Percentiles rank a stretch among this genome's conserved stretches.
Conservation (phyloP, 768 basidiomycete species). For the Tremella yokohamensis region DNA sequence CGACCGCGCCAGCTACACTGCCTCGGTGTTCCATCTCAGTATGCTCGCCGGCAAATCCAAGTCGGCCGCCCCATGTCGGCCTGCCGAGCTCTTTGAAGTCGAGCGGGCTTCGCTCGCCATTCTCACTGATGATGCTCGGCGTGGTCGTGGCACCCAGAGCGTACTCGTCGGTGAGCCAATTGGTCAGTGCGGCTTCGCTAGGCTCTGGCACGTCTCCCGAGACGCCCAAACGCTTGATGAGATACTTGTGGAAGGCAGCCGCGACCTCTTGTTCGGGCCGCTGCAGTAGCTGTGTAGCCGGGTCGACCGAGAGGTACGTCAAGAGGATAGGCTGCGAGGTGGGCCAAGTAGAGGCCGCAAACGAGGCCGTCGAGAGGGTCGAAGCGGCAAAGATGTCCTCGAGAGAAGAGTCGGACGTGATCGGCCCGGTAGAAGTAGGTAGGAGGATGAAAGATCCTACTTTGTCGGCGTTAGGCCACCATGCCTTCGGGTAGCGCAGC, state of each 20-base stretch:
- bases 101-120: slow-evolving; percentile 46
- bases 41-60: slow-evolving; percentile 55
- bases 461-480: slow-evolving; percentile 43
- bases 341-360: slow-evolving; percentile 26
- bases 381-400: slow-evolving; percentile 39
- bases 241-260: slow-evolving; percentile 37
- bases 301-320: slow-evolving; percentile 46
- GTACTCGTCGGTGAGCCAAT: slow-evolving; percentile 50
- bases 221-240: slow-evolving; percentile 29
- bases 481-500: slow-evolving; percentile 37
- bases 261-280: slow-evolving; percentile 27
- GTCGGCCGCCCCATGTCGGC: slow-evolving; percentile 46
- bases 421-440: slow-evolving; percentile 21
- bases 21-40: slow-evolving; percentile 53
- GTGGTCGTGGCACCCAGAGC: slow-evolving; percentile 52
- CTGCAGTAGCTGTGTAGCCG: slow-evolving; percentile 32
- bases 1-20: slow-evolving; percentile 50
- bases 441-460: slow-evolving; percentile 47
- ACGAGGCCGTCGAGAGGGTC: slow-evolving; percentile 38
- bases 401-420: slow-evolving; percentile 17
- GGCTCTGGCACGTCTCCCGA: slow-evolving; percentile 20
- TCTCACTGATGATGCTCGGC: slow-evolving; percentile 33
- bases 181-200: slow-evolving; percentile 34
- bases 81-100: slow-evolving; percentile 51
- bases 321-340: slow-evolving; percentile 37